Evolutionary conservation across 2,329 filamentous ascomycete species (phyloP), one percentile per base, ranked within the genome.

Genomic region (Basipetospora chlamydospora): DNA sequence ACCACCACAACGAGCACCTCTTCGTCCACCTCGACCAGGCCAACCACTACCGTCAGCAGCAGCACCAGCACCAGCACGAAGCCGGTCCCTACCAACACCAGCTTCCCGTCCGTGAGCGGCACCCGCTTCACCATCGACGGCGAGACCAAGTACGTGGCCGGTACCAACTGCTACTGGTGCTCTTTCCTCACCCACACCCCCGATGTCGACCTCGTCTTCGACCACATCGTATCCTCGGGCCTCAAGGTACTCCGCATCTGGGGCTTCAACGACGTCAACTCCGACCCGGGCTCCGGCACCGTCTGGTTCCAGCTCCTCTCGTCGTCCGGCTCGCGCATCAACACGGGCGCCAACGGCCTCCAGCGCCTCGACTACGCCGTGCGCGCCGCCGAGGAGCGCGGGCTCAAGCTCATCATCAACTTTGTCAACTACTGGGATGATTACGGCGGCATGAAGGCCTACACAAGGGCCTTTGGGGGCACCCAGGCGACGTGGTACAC

Each of bases 381-480:
- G 32, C 49, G 62, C 17, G 59, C 67, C 0, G 75, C 74, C 2
- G 73, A 76, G 52, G 58, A 60, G 29, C 60, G 69, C 37, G 69
- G 67, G 4, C 61, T 80, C 46, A 77, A 77, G 50, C 56, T 80
- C 12, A 74, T 80, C 43, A 67, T 76, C 49, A 69, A 72, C 44
- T 73, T 77, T 23, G 70, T 79, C 32, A 80, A 80, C 53, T 74
- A 80, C 54, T 80, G 75, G 73, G 58, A 59, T 28, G 76, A 80
- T 46, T 78, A 76, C 22, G 77, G 75, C 13, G 76, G 77, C 22
- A 80, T 80, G 49, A 58, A 60, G 11, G 70, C 71, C 8, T 80
- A 79, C 48, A 62, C 66, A 28, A 60, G 53, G 6, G 70, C 67
- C 6, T 78, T 73, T 42, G 73, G 71, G 21, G 69, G 67, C 17